Conservation (phyloP, 1,284 basidiomycete genomes). For the Salmacisia buchloeana region DNA sequence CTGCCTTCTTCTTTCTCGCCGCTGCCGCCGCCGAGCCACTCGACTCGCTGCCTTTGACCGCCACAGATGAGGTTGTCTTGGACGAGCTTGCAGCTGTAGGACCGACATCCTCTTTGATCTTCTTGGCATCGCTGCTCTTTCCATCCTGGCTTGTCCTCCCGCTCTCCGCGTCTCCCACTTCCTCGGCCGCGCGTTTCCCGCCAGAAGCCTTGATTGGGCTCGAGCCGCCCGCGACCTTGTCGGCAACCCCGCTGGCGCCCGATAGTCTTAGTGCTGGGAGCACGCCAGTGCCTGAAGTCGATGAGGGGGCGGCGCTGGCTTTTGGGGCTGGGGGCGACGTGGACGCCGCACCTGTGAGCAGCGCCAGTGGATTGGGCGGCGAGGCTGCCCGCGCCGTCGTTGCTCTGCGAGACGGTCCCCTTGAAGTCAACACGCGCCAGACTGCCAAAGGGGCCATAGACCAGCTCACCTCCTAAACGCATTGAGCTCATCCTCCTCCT, state of each 20-base stretch:
- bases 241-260: no score
- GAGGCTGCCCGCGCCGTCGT: background rate
- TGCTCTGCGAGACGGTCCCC: background rate
- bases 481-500: constrained; percentile 28
- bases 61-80: background rate
- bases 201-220: no score
- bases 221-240: no score
- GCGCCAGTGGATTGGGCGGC: background rate
- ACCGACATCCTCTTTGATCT: no score
- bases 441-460: background rate
- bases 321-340: background rate
- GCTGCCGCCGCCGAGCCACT: background rate
- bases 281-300: no score
- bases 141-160: no score
- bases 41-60: background rate
- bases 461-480: constrained; percentile 24
- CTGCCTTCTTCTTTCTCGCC: constrained; percentile 22
- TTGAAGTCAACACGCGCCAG: background rate
- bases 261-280: no score
- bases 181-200: no score
- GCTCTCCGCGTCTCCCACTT: no score
- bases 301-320: background rate
- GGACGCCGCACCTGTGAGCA: background rate
- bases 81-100: no score
- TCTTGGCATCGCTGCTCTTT: no score